A percentile compares a stretch with the other conserved stretches of the same genome.
Evolutionary conservation across 1,284 basidiomycete genomes (phyloP).

Genomic region (Cutaneotrichosporon arboriforme): DNA sequence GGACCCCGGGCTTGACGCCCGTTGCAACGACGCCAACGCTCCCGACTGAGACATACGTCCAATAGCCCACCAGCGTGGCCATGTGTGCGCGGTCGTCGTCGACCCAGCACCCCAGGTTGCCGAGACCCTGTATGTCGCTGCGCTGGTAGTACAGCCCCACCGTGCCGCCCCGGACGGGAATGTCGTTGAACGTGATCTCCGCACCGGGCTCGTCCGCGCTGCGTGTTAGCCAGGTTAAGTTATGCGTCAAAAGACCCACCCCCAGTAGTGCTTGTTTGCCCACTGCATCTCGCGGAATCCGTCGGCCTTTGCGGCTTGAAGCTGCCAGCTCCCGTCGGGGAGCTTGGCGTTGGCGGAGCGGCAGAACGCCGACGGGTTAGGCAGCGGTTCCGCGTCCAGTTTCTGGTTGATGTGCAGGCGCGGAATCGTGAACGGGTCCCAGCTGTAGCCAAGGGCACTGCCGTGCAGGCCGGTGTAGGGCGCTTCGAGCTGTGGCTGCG

Average conservation of each 20-base stretch:
- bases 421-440: slow-evolving; percentile 4
- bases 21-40: background rate
- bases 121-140: slow-evolving; percentile 2
- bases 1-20: slow-evolving; percentile 1
- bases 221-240: too few relatives aligned
- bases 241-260: too few relatives aligned
- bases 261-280: slow-evolving; percentile 7
- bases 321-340: background rate
- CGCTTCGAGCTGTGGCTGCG: background rate
- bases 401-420: slow-evolving; percentile 2
- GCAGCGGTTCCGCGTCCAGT: background rate
- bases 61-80: background rate
- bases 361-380: background rate
- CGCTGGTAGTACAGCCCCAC: slow-evolving; percentile 6
- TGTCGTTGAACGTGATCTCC: slow-evolving; percentile 6
- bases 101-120: slow-evolving; percentile 13
- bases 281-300: background rate
- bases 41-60: slow-evolving; percentile 1
- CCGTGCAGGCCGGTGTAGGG: background rate
- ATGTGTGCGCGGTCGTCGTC: slow-evolving; percentile 4
- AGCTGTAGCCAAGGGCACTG: background rate
- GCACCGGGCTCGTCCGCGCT: background rate
- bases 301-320: background rate
- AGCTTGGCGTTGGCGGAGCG: background rate
- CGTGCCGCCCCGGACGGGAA: slow-evolving; percentile 2